phyloP scores from a whole-genome alignment of 805 yeast genomes.

The Kodamaea restingae region DNA sequence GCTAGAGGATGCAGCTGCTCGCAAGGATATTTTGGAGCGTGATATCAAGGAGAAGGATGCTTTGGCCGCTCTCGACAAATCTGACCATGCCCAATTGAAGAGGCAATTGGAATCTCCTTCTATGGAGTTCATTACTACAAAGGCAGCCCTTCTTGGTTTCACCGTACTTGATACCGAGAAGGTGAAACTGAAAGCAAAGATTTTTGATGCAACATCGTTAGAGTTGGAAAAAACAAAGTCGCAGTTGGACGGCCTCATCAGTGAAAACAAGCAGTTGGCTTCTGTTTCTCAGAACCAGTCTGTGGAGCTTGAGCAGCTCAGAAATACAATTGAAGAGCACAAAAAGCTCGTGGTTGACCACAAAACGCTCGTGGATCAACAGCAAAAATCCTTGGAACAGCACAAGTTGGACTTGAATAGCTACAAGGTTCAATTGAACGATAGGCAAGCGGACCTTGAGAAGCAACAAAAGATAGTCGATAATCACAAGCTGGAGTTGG shows the following conservation, averaged over 20 bases:
- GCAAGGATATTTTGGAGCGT: no score
- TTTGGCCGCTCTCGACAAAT: conserved; percentile 10
- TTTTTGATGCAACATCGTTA: no score
- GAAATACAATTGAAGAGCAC: neutral
- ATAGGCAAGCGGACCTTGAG: neutral
- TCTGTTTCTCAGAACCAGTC: neutral
- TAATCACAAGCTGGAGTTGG: neutral
- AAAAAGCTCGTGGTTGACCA: neutral
- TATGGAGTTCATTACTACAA: conserved; percentile 9
- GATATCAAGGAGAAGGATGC: no score
- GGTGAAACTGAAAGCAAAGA: neutral
- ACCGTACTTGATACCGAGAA: neutral
- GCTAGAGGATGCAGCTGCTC: conserved; percentile 18
- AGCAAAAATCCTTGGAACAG: neutral
- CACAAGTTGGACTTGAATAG: neutral
- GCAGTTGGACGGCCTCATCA: neutral
- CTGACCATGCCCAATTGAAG: conserved; percentile 10
- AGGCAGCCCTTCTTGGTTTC: conserved; percentile 8
- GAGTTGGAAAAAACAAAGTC: neutral
- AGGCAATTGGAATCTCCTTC: conserved; percentile 9
- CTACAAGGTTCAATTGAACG: no score
- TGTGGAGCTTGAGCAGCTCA: neutral
- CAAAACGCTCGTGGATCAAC: neutral
- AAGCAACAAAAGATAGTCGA: neutral
- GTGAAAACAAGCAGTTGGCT: neutral